Evolutionary conservation across 2,329 filamentous ascomycete genomes (phyloP), one percentile per base, ranked within the genome.

Genomic region (Fusarium verrucosum): DNA sequence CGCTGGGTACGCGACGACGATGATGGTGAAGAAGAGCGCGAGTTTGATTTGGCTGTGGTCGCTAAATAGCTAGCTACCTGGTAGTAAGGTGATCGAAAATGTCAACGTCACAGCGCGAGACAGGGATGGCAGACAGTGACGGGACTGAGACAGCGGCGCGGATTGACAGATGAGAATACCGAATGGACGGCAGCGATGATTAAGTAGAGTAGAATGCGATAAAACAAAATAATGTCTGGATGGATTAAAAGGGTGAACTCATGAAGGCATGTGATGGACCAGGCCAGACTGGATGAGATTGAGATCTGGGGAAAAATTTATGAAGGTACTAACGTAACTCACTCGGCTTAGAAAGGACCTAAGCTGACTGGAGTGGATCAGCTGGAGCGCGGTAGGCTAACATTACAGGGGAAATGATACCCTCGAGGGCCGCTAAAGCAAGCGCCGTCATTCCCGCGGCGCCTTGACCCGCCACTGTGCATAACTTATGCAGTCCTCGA

Each of bases 231-330:
- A 64, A 50, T n/a, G 44, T 3, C 22, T 49, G 20, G 16, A 49
- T 26, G 53, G 62, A 58, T 54, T 46, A 49, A 58, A 45, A 69
- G 56, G 68, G 33, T 10, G 69, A 69, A 71, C 57, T 62, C 41
- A 66, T 58, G 50, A 65, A 73, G 63, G 58, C 75, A 76, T 76
- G 72, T 76, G 74, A 76, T 71, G 72, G n/a, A 49, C 62, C 61
- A 64, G 57, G 59, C 51, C 40, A 58, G 40, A 42, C 37, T 46
- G 25, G 57, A 58, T 50, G 33, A 58, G 40, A 42, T 32, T 46
- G 25, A 50, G 53, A 35, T 66, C 69, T 66, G 68, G 73, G 65
- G 69, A 49, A 73, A 70, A 64, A 57, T 58, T 64, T 62, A 66
- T 64, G 61, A 68, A 70, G 68, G 53, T 43, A 68, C 59, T 11